These are phyloP conservation scores for Jatropha curcas DNA, from an alignment of 345 rosid genomes.

Conservation along the genomic window DNA sequence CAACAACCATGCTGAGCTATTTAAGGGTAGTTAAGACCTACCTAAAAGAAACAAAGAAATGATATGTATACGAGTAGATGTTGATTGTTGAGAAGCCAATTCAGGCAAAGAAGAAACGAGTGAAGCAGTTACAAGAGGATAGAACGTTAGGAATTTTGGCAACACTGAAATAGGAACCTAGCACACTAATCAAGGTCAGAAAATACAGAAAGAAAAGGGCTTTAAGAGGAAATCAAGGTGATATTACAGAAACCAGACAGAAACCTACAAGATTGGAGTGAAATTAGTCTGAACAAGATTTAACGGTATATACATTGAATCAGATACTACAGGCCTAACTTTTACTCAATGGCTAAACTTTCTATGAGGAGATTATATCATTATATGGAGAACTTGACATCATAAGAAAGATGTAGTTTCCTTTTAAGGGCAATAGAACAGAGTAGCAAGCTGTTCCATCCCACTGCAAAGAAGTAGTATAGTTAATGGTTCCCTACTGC, in stretches of 20 bases:
- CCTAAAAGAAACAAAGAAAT: constrained; percentile 20
- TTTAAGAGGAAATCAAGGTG: constrained; percentile 8
- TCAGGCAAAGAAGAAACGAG: constrained; percentile 9
- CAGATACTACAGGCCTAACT: constrained; percentile 21
- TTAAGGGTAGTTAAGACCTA: constrained; percentile 24
- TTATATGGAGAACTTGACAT: constrained; percentile 8
- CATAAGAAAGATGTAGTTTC: neutral
- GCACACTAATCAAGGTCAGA: constrained; percentile 15
- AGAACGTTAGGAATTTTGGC: constrained; percentile 23
- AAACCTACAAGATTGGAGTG: constrained; percentile 20
- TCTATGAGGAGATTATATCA: constrained; percentile 7
- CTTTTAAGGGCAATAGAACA: neutral
- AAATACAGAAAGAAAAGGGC: constrained; percentile 17
- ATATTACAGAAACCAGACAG: constrained; percentile 17
- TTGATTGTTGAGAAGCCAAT: constrained; percentile 31
- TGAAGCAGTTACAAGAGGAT: constrained; percentile 3
- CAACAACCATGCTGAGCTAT: constrained; percentile 21
- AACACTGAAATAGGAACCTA: constrained; percentile 15
- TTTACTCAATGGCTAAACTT: constrained; percentile 5
- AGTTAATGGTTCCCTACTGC: constrained; percentile 21
- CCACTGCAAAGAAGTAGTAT: constrained; percentile 19
- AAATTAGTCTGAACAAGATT: constrained; percentile 28
- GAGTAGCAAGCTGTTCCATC: constrained; percentile 14
- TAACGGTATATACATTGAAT: constrained; percentile 42
- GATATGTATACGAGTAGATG: constrained; percentile 26